Evolutionary conservation across 441 rosid genomes (phyloP), one percentile per base, ranked within the genome.

Genomic region (Populus trichocarpa): DNA sequence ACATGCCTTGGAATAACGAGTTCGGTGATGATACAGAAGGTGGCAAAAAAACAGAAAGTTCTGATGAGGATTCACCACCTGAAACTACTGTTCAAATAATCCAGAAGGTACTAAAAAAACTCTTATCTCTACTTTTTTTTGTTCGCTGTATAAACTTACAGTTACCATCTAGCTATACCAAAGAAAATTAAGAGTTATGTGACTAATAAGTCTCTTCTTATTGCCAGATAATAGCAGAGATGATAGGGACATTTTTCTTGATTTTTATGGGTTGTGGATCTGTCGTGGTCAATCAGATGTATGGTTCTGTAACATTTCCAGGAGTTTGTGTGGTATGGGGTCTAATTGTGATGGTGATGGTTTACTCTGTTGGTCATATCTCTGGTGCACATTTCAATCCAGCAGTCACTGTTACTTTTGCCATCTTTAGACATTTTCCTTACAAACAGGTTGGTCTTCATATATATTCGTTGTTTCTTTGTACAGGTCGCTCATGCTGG

Each of bases 331-430:
- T 87, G 28, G 86, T 91, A 1, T 94, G 98, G 97, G 97, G 98
- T 59, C 83, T 90, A 12, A 85, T 90, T 33, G 90, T 92, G 16
- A 92, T 90, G 97, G 97, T 92, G 32, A 90, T 92, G 98, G 79
- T 92, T 61, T 92, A 92, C 81, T 76, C 97, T 3, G 74, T 87
- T 3, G 94, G 91, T 26, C 98, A 92, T 70, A 85, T 94, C 26
- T 94, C 98, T 25, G 97, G 98, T 18, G 97, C 90, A 33, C 97
- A 93, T 80, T 92, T 93, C 82, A 92, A 93, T 22, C 98, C 96
- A 0, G 92, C 94, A 3, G 96, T 94, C 25, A 87, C 96, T 20
- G 57, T 92, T 26, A 75, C 96, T 50, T 83, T 90, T 12, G 91
- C 97, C 2, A n/a, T 81, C 42, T 87, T 88, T 46, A 85, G 89